Evolutionary conservation across 1,284 basidiomycete species (phyloP).

Genomic region (Salmacisia buchloeana): DNA sequence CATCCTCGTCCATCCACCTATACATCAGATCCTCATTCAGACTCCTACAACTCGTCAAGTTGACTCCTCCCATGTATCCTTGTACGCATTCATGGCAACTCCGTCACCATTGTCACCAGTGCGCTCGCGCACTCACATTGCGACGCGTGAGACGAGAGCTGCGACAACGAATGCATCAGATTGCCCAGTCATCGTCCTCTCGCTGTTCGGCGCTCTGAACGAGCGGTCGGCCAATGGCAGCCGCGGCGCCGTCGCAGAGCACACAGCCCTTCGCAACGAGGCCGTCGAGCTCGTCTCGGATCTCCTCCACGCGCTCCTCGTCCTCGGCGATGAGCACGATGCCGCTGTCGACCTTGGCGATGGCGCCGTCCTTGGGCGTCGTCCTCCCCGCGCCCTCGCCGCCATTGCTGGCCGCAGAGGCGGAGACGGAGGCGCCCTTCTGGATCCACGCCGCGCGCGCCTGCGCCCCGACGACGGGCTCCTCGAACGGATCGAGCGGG

Average conservation of each 20-base stretch:
- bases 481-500: slow-evolving; percentile 39
- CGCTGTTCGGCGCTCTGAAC: slow-evolving; percentile 22
- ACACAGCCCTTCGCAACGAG: slow-evolving; percentile 45
- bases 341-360: background rate
- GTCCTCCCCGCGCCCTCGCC: background rate
- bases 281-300: slow-evolving; percentile 42
- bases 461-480: slow-evolving; percentile 16
- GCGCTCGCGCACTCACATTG: no score
- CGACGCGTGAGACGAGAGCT: no score
- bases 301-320: slow-evolving; percentile 32
- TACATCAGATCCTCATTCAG: no score
- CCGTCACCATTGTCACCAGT: no score
- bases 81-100: no score
- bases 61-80: no score
- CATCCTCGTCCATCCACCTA: no score
- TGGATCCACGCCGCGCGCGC: slow-evolving; percentile 2
- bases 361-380: background rate
- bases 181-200: slow-evolving; percentile 28
- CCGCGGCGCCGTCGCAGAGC: slow-evolving; percentile 38
- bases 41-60: no score
- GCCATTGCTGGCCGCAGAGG: background rate
- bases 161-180: no score
- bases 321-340: slow-evolving; percentile 19
- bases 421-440: background rate
- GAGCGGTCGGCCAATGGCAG: slow-evolving; percentile 34